Conservation (phyloP, 2,329 filamentous ascomycete genomes). For the Colletotrichum australisinense region DNA sequence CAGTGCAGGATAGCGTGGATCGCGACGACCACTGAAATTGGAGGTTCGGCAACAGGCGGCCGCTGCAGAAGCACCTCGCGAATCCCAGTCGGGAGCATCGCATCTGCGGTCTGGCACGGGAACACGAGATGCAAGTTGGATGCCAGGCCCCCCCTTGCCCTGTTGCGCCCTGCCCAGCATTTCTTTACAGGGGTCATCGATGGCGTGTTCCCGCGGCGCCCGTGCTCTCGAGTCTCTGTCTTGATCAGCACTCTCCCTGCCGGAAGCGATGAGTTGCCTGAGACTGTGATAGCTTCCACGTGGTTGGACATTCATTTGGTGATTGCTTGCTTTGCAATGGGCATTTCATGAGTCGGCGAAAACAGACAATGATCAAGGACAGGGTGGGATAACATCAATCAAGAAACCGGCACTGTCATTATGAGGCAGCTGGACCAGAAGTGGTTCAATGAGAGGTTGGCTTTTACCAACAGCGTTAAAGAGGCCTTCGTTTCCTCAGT, state of each 20-base stretch:
- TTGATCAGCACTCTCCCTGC: not conserved
- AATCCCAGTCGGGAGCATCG: not conserved
- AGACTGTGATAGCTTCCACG: not conserved
- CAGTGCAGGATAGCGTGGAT: conserved; percentile 3
- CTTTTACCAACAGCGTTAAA: not conserved
- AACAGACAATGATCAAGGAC: not conserved
- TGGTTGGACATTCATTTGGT: not conserved
- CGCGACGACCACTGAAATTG: not conserved
- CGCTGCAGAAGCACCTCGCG: conserved; percentile 11
- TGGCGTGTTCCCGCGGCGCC: not conserved
- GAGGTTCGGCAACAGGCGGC: not conserved
- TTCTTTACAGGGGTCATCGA: not conserved
- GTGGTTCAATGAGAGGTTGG: not conserved
- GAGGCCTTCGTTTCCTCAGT: not conserved
- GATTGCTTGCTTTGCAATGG: not conserved
- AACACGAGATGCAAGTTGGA: conserved; percentile 2
- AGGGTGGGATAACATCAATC: not conserved
- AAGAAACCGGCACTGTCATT: not conserved
- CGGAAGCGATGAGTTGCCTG: not conserved
- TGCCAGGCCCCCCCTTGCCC: not conserved
- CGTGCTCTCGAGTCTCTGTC: not conserved
- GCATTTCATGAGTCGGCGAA: not conserved
- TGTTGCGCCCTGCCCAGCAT: not conserved
- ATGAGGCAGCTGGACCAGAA: not conserved
- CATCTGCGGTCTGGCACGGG: not conserved